Evolutionary conservation across 352 stramenopile genomes (phyloP), one percentile per base, ranked within the genome.

Genomic region (Phytophthora pseudosyringae): DNA sequence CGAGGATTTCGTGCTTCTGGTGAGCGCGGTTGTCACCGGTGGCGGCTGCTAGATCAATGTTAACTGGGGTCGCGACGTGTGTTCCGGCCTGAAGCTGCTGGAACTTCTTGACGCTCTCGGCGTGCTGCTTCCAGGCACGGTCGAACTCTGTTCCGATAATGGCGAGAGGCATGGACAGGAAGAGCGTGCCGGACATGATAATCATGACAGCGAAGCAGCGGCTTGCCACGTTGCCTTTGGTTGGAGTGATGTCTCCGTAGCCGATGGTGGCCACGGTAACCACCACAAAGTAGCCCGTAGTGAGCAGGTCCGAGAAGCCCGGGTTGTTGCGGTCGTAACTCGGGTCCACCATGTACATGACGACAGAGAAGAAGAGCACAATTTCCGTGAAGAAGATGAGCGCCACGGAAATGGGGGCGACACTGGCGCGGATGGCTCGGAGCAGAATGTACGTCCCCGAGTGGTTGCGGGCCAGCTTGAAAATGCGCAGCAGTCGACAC

Each of bases 71-170:
- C 21, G 52, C 55, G 18, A 61, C 65, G 18, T 66, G 47, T n/a
- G 52, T 49, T 16, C 65, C 59, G 35, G 59, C 53, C 18, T 73
- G 65, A 2, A 73, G 31, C 43, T 78, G 67, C 41, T 90, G 72
- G 49, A 86, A 81, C 64, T 84, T 80, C 33, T 87, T 74, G 43
- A 91, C 76, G 26, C 75, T 88, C 48, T 93, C 79, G 18, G 79
- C 76, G 49, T 93, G 82, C 35, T 91, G 80, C 25, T 89, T 89
- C 83, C 83, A 93, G 7, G 86, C 86, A 25, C 81, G 80, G 36
- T 93, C 82, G 39, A 93, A 94, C 59, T 94, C 86, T 1, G 83
- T 94, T 40, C 86, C 86, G 62, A 94, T 91, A 79, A 94, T 94
- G 38, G 86, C 86, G 31, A 94, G 75, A 53, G 86, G 86, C 83